Conservation (phyloP, 2,329 filamentous ascomycete genomes). For the Exophiala aquamarina region DNA sequence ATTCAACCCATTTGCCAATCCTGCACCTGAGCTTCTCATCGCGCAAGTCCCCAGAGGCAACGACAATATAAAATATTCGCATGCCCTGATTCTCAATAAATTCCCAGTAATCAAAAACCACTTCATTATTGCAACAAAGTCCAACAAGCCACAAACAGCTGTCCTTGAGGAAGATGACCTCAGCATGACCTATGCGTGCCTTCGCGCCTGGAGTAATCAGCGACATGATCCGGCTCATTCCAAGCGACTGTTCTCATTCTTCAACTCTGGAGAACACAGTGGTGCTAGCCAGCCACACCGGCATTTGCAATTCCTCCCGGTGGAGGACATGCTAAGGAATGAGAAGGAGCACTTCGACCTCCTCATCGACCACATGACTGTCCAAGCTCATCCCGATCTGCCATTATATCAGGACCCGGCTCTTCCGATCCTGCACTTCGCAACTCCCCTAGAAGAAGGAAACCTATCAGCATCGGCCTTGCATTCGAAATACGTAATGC, state of each 20-base stretch:
- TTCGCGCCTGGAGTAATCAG: conserved; percentile 39
- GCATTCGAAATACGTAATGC: conserved; percentile 39
- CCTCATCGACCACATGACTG: conserved; percentile 46
- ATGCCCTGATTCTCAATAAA: conserved; percentile 48
- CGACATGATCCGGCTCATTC: conserved; percentile 7
- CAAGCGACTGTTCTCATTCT: conserved; percentile 46
- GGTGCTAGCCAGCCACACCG: conserved; percentile 50
- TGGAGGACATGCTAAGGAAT: conserved; percentile 42
- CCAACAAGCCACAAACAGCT: conserved; percentile 44
- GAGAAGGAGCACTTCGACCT: conserved; percentile 43
- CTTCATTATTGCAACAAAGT: conserved; percentile 49
- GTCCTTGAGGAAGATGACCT: conserved; percentile 45
- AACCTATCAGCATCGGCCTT: conserved; percentile 27
- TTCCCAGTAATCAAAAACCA: conserved; percentile 50
- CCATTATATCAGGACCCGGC: conserved; percentile 52
- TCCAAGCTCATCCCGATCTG: conserved; percentile 30
- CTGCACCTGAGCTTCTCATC: conserved; percentile 42
- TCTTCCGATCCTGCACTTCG: conserved; percentile 24
- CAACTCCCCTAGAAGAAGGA: conserved; percentile 18
- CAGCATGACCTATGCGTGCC: conserved; percentile 40
- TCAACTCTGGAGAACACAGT: conserved; percentile 50
- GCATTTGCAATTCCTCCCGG: conserved; percentile 49
- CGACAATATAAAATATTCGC: conserved; percentile 32
- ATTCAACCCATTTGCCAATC: conserved; percentile 46
- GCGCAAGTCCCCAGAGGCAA: conserved; percentile 37